Base-by-base conservation (phyloP, 2,329 filamentous ascomycete genomes). In the Sphaerulina musiva region DNA sequence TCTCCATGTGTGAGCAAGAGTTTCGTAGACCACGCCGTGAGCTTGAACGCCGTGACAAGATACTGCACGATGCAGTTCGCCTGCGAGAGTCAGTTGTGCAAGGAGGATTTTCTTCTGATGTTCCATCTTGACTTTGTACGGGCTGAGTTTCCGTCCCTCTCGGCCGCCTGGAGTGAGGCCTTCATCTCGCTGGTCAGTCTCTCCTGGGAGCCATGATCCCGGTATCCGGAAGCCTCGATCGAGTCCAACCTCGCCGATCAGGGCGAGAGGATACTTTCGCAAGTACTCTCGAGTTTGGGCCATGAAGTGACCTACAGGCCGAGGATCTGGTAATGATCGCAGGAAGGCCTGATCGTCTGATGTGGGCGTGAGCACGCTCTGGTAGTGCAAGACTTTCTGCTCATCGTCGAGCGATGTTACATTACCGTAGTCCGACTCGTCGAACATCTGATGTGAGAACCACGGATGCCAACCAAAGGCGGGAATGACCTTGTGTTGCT, bases 391-490 rank as follows among this genome's bases (percentile, higher is more conserved):
- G 56, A 73, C 78, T 47, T 75, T 77, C 9, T 70, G 68, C 6
- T 74, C 71, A 47, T 75, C 72, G 3, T 69, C 64, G 8, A 77
- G 68, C 12, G 47, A 50, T 4, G 61, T 63, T 31, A 63, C 59
- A 17, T 61, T 60, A n/a, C 59, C 61, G 64, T 70, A 66, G 7
- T 68, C 64, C 10, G 51, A 57, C 50, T 88, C 82, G 64, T 84
- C 79, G 65, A 83, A 89, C 63, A 93, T 78, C 60, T 88, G 83
- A 68, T 92, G 77, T 1, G 87, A 86, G 69, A 91, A 92, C 88
- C 88, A 93, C 1, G 88, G 88, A 67, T 93, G 88, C 86, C 87
- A 91, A 17, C 88, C 88, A 70, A 91, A 92, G n/a, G 83, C 82
- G 0, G 88, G 86, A 3, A 92, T 63, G 26, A 85, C 70, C 54